phyloP scores from a whole-genome alignment of 2,329 filamentous ascomycete species.

The Ophiosphaerella korrae region DNA sequence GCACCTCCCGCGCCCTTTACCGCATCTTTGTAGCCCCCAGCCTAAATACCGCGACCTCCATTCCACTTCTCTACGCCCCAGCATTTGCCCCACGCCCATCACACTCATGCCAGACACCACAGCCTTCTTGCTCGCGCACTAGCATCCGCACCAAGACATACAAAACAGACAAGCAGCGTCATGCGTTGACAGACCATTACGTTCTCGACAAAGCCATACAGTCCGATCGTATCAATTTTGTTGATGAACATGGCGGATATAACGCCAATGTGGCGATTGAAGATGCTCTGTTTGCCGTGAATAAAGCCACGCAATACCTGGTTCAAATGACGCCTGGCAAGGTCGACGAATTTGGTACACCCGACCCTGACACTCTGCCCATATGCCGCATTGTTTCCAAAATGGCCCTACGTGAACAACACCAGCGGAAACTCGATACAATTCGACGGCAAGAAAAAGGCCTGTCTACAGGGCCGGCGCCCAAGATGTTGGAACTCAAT shows the following conservation, averaged over 20 bases:
- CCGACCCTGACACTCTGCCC: constrained; percentile 55
- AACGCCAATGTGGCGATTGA: constrained; percentile 34
- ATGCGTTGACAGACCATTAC: constrained; percentile 46
- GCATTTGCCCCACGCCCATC: constrained; percentile 19
- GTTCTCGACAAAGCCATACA: constrained; percentile 58
- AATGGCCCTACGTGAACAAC: constrained; percentile 52
- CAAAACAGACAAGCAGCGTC: constrained; percentile 39
- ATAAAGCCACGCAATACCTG: constrained; percentile 58
- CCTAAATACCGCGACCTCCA: constrained; percentile 24
- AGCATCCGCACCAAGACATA: constrained; percentile 25
- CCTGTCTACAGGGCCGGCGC: constrained; percentile 29
- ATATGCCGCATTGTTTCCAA: constrained; percentile 75
- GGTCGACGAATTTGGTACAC: constrained; percentile 25
- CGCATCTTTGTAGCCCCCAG: constrained; percentile 51
- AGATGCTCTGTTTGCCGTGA: constrained; percentile 51
- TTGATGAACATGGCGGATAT: constrained; percentile 49
- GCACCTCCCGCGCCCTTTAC: constrained; percentile 50
- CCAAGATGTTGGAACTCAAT: constrained; percentile 85
- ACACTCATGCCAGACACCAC: constrained; percentile 4
- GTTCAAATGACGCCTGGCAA: constrained; percentile 52
- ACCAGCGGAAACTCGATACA: constrained; percentile 52
- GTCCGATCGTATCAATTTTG: constrained; percentile 51
- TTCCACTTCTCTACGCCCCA: constrained; percentile 23
- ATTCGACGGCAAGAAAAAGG: constrained; percentile 49
- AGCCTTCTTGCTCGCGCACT: constrained; percentile 13